Conservation (phyloP, 495 filamentous ascomycete species). For the Parmelia sp. region DNA sequence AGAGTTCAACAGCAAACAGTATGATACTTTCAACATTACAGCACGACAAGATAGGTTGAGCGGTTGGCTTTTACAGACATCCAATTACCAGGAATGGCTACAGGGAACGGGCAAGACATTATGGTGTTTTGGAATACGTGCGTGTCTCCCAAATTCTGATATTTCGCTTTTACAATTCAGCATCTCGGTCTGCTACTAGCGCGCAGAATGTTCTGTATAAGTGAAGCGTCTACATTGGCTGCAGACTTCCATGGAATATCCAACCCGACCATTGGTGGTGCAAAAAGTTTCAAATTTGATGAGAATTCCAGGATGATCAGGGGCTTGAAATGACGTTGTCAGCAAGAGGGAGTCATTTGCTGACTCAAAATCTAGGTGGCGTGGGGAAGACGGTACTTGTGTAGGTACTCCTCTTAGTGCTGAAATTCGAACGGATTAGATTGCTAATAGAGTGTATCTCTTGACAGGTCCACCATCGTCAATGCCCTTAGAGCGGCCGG, state of each 20-base stretch:
- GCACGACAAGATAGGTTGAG: constrained; percentile 9
- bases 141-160: background rate
- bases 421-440: background rate
- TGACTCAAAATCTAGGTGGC: background rate
- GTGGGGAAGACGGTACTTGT: constrained; percentile 16
- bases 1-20: constrained; percentile 13
- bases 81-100: constrained; percentile 12
- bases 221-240: background rate
- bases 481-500: constrained; percentile 29
- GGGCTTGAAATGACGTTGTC: background rate
- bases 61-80: background rate
- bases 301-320: background rate
- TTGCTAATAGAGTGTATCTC: background rate
- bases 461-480: constrained; percentile 31
- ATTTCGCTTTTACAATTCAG: background rate
- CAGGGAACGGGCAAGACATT: constrained; percentile 1
- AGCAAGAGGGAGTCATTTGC: background rate
- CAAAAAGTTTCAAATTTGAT: background rate
- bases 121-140: constrained; percentile 15
- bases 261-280: background rate
- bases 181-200: background rate
- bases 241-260: background rate
- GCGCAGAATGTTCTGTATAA: background rate
- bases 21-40: constrained; percentile 7
- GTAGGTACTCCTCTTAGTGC: constrained; percentile 3